Evolutionary conservation across 257 asterid genomes (phyloP), one percentile per base, ranked within the genome.

Genomic region (Solanum tarapatanum): DNA sequence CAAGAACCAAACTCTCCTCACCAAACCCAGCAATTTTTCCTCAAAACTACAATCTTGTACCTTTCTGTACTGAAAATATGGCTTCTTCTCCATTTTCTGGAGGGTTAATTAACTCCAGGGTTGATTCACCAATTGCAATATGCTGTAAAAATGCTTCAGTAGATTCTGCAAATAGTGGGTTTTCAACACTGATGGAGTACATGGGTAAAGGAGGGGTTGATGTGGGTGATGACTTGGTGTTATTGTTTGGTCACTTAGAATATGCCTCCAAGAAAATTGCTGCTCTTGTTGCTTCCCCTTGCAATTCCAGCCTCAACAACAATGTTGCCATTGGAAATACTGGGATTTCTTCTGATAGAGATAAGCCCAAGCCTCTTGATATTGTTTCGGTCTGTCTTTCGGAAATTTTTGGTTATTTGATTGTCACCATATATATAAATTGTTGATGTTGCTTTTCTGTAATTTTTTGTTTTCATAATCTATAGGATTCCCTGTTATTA

Each of bases 261-360:
- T 96, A 91, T 84, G 98, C 99, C 88, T 96, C 94, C 91, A 96
- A 94, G 92, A 94, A 88, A 89, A 94, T 96, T 88, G 95, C 97
- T 73, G 96, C 97, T 87, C 96, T 96, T 33, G 98, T 96, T 89
- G 99, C 99, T 90, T 96, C 98, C 17, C 99, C 99, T 91, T 92
- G 90, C 84, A 94, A 91, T 91, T 90, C 93, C 19, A 91, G 84
- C 91, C 94, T 96, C 17, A 91, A 87, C 82, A 91, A 86, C 48
- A 90, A 76, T 76, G 82, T 80, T 43, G 88, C 84, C 17, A 88
- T 75, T 36, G 91, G 83, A 35, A 89, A 88, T 84, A 83, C 68
- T 83, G 87, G 26, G 36, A 79, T 23, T 8, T 36, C 32, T 2
- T 84, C 92, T 70, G 98, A 93, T 75, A 94, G 98, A 92, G 99